These are phyloP conservation scores for Paradendryphiella salina DNA, from an alignment of 2,329 filamentous ascomycete species.

Conservation along the genomic window DNA sequence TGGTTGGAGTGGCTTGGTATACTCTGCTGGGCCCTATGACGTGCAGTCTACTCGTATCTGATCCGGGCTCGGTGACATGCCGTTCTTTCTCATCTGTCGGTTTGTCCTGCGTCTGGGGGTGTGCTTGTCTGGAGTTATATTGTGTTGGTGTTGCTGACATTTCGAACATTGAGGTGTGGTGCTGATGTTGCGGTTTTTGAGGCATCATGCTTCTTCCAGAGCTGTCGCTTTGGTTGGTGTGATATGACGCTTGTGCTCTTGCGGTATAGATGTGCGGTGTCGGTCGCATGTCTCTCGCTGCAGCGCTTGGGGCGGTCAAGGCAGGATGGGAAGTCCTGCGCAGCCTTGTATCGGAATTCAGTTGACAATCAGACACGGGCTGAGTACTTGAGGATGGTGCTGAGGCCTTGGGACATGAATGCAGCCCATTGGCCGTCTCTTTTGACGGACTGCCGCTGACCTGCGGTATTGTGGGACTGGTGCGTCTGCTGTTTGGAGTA, in stretches of 20 bases:
- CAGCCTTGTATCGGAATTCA: neutral
- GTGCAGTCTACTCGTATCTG: neutral
- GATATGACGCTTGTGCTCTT: neutral
- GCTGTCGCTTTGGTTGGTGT: neutral
- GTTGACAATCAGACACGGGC: neutral
- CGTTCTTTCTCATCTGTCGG: conserved; percentile 1
- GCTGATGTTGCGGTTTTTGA: neutral
- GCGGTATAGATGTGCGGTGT: neutral
- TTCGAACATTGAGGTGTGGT: neutral
- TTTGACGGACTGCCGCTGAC: neutral
- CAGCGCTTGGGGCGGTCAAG: neutral
- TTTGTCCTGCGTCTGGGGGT: neutral
- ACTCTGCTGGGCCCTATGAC: conserved; percentile 10
- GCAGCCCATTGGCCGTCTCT: neutral
- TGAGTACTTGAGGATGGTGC: neutral
- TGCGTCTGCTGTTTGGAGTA: conserved; percentile 10
- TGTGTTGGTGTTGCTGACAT: neutral
- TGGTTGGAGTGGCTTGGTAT: neutral
- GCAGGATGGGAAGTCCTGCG: neutral
- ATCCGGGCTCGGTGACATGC: too few species aligned
- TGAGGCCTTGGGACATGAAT: neutral
- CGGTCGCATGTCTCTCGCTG: neutral
- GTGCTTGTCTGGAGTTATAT: neutral
- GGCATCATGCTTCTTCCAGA: neutral
- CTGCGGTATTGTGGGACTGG: conserved; percentile 2